Conservation (phyloP, 495 filamentous ascomycete genomes). For the Hapsidospora chrysogenum region DNA sequence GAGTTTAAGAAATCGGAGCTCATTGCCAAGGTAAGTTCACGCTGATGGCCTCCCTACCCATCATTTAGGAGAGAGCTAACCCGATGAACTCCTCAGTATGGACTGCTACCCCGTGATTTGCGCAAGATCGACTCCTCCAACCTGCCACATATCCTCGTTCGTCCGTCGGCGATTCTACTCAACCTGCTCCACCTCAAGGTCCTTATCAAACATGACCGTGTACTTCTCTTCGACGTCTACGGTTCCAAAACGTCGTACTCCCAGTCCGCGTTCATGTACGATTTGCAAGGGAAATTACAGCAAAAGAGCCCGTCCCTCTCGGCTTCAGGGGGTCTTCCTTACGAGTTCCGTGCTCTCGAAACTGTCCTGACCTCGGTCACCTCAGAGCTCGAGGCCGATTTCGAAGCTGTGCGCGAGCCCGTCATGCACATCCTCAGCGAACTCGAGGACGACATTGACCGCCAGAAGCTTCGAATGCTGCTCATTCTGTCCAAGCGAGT, state of each 20-base stretch:
- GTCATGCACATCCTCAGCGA: constrained; percentile 78
- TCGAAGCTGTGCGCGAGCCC: constrained; percentile 79
- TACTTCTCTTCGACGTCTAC: constrained; percentile 89
- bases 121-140: constrained; percentile 97
- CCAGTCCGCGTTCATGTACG: constrained; percentile 94
- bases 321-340: constrained; percentile 34
- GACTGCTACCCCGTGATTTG: constrained; percentile 84
- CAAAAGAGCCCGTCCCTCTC: constrained; percentile 31
- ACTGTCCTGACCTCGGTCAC: constrained; percentile 73
- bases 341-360: constrained; percentile 63
- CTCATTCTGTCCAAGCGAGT: constrained; percentile 89
- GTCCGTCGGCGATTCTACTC: constrained; percentile 83
- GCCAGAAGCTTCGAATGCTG: constrained; percentile 79
- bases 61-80: not conserved
- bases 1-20: constrained; percentile 96
- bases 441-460: constrained; percentile 91
- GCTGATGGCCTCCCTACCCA: not conserved
- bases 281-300: constrained; percentile 48
- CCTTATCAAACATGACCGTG: constrained; percentile 83
- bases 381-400: constrained; percentile 76
- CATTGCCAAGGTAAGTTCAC: constrained; percentile 64
- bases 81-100: constrained; percentile 46
- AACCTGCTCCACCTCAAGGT: constrained; percentile 88
- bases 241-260: constrained; percentile 89
- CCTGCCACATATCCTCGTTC: constrained; percentile 90